Evolutionary conservation across 768 basidiomycete species (phyloP).

Genomic region (Fistulinella prunicolor): DNA sequence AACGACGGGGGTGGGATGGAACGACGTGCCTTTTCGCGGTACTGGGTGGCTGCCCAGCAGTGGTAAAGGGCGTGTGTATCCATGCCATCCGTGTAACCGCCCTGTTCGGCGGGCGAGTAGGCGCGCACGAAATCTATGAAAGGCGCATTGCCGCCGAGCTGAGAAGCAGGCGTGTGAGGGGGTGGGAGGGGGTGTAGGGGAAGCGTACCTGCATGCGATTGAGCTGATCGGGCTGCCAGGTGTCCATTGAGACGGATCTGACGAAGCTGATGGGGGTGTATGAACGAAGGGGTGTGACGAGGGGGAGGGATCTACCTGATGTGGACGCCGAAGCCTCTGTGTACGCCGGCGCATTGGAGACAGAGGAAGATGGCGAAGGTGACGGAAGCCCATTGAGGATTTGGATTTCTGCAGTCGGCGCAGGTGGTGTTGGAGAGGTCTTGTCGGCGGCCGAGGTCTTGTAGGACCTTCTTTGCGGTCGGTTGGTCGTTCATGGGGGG

Average conservation of each 20-base stretch:
- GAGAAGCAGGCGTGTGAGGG: no score
- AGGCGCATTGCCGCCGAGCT: slow-evolving; percentile 87
- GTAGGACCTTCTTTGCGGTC: slow-evolving; percentile 62
- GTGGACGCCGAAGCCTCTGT: slow-evolving; percentile 92
- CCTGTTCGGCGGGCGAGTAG: slow-evolving; percentile 62
- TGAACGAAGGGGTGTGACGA: neutral
- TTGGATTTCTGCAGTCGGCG: slow-evolving; percentile 82
- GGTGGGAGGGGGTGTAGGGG: no score
- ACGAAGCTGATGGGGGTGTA: slow-evolving; percentile 63
- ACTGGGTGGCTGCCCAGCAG: slow-evolving; percentile 92
- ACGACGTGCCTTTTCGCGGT: slow-evolving; percentile 80
- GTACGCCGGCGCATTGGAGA: slow-evolving; percentile 81
- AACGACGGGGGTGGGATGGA: neutral
- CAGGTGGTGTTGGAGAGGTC: slow-evolving; percentile 86
- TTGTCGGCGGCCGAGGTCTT: slow-evolving; percentile 62
- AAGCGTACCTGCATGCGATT: no score
- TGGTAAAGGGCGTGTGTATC: slow-evolving; percentile 79
- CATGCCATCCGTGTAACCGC: slow-evolving; percentile 64
- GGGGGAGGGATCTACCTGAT: slow-evolving; percentile 51
- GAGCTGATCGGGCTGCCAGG: slow-evolving; percentile 89
- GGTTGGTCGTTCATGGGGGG: no score
- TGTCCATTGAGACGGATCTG: slow-evolving; percentile 93
- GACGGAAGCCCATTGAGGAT: slow-evolving; percentile 91
- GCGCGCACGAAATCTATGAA: slow-evolving; percentile 77
- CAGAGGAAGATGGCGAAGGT: slow-evolving; percentile 90